A percentile compares a stretch with the other conserved stretches of the same genome.
Evolutionary conservation across 1,284 basidiomycete genomes (phyloP).

Genomic region (Ceratobasidium sp.): DNA sequence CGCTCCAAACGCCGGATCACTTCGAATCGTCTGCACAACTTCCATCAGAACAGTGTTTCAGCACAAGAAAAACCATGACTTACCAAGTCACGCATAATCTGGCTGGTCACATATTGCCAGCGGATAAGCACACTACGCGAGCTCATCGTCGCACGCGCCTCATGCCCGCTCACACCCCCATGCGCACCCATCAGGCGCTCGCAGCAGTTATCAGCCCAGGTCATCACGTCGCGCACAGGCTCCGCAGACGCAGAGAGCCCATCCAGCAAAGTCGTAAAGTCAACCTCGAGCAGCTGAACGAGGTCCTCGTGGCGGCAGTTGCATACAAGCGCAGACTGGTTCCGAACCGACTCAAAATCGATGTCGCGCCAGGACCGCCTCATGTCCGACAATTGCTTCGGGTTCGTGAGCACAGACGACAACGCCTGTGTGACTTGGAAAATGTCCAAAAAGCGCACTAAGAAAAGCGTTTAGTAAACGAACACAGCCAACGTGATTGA

Average conservation of each 20-base stretch:
- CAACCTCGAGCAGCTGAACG: slow-evolving; percentile 82
- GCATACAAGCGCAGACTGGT: slow-evolving; percentile 89
- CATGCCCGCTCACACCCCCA: slow-evolving; percentile 59
- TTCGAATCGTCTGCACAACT: slow-evolving; percentile 75
- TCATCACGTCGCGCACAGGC: slow-evolving; percentile 86
- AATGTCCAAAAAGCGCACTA: slow-evolving; percentile 88
- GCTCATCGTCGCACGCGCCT: slow-evolving; percentile 83
- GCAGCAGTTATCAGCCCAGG: slow-evolving; percentile 88
- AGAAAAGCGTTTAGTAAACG: slow-evolving; percentile 38
- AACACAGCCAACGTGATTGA: slow-evolving; percentile 15
- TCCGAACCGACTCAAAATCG: slow-evolving; percentile 88
- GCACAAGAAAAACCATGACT: slow-evolving; percentile 52
- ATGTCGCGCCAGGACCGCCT: slow-evolving; percentile 85
- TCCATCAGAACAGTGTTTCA: slow-evolving; percentile 6
- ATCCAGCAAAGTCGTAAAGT: slow-evolving; percentile 82
- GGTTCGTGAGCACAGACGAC: slow-evolving; percentile 83
- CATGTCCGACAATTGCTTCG: slow-evolving; percentile 85
- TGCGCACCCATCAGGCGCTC: slow-evolving; percentile 75
- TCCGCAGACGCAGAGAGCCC: slow-evolving; percentile 63
- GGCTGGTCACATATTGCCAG: slow-evolving; percentile 91
- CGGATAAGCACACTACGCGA: slow-evolving; percentile 85
- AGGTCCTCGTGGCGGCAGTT: slow-evolving; percentile 90
- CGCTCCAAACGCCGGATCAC: slow-evolving; percentile 87
- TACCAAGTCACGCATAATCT: slow-evolving; percentile 87
- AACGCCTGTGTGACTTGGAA: slow-evolving; percentile 89